Evolutionary conservation across 1,284 basidiomycete genomes (phyloP).

Genomic region (Volvariella surrecta): DNA sequence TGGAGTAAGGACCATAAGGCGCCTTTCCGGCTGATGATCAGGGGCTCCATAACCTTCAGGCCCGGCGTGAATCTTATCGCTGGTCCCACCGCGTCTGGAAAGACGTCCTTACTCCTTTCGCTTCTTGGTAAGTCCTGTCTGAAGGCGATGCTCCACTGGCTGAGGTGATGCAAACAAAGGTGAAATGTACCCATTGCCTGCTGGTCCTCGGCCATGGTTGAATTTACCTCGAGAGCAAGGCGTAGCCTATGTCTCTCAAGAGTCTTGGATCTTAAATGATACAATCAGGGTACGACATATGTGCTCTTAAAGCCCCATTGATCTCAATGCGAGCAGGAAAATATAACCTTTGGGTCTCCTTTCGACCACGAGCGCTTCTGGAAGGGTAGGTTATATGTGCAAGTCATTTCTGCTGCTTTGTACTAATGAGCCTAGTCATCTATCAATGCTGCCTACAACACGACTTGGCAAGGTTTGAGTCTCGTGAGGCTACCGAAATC

Average conservation of each 20-base stretch:
- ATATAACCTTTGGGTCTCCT: constrained; percentile 75
- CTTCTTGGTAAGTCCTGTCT: background rate
- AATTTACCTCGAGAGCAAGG: constrained; percentile 55
- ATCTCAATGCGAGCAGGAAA: constrained; percentile 33
- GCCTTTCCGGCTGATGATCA: constrained; percentile 37
- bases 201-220: constrained; percentile 47
- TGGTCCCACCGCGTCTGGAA: background rate
- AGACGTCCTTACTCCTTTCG: background rate
- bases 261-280: constrained; percentile 60
- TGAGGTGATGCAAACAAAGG: constrained; percentile 15
- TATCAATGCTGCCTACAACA: constrained; percentile 47
- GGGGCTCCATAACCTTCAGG: constrained; percentile 53
- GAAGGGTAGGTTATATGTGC: constrained; percentile 33
- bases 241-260: constrained; percentile 67
- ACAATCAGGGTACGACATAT: constrained; percentile 14
- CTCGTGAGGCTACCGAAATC: constrained; percentile 66
- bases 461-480: constrained; percentile 53
- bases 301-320: background rate
- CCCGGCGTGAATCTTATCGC: constrained; percentile 35
- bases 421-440: constrained; percentile 13
- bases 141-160: too few relatives aligned
- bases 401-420: background rate
- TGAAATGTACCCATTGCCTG: constrained; percentile 51
- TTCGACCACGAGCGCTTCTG: constrained; percentile 65
- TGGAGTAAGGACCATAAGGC: constrained; percentile 35